Evolutionary conservation across 805 yeast genomes (phyloP).

Genomic region (Kuraishia ogatae): DNA sequence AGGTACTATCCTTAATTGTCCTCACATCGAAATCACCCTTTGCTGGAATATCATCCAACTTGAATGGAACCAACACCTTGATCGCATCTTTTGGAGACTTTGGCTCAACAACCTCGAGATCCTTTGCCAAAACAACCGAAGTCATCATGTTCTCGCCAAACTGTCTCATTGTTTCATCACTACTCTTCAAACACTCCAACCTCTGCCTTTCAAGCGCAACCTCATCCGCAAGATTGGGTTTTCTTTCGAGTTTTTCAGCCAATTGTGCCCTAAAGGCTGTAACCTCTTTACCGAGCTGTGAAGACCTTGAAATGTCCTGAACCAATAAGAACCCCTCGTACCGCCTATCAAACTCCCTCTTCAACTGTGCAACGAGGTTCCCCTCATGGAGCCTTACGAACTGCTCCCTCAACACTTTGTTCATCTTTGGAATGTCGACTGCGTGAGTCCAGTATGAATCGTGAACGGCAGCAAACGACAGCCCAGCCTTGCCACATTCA

Average conservation of each 20-base stretch:
- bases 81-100: conserved; percentile 12
- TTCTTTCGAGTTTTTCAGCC: conserved; percentile 40
- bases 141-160: conserved; percentile 54
- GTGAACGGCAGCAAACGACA: conserved; percentile 90
- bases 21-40: conserved; percentile 81
- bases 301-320: conserved; percentile 41
- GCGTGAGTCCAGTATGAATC: conserved; percentile 99
- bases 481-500: conserved; percentile 53
- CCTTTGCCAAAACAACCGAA: conserved; percentile 50
- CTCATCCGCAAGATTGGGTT: conserved; percentile 64
- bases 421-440: conserved; percentile 67
- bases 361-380: conserved; percentile 61
- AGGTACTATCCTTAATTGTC: conserved; percentile 61
- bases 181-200: conserved; percentile 42
- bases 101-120: conserved; percentile 11
- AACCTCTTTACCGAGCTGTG: conserved; percentile 44
- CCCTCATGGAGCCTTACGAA: conserved; percentile 72
- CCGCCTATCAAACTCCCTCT: conserved; percentile 73
- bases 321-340: conserved; percentile 65
- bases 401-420: conserved; percentile 58
- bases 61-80: conserved; percentile 56
- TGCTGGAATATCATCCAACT: conserved; percentile 63
- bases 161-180: conserved; percentile 36
- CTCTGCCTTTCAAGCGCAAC: conserved; percentile 62
- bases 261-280: conserved; percentile 38